Base-by-base conservation (phyloP, 441 rosid genomes). In the Syzygium malaccense region DNA sequence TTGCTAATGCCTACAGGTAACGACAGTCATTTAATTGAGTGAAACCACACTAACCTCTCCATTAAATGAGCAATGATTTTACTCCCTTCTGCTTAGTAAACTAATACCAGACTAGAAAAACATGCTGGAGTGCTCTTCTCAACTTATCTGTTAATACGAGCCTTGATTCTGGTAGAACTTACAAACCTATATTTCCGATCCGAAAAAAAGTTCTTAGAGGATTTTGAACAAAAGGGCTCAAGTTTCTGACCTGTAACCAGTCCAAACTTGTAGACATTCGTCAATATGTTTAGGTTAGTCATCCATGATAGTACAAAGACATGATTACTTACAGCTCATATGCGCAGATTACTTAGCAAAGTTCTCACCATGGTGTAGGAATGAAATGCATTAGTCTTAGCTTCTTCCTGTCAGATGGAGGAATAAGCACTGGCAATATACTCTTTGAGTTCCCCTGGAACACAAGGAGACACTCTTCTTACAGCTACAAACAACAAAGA, bases 311-410 rank as follows among this genome's bases (percentile, higher is more conserved):
- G 26, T 26, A 14, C 41, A 60, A 88, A 64, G 55, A 90, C 14
- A 30, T 15, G 51, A 54, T 93, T 56, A 75, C 98, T 94, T 94
- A 96, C 99, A 88, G 99, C 96, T 90, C 99, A 97, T 94, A 98
- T 95, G 58, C 99, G 97, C 56, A 97, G 98, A 90, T 96, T 96
- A 92, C 99, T 98, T 86, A 97, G 99, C 89, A 98, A 93, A 83
- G 99, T 97, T 92, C 99, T 93, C 89, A 96, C 95, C 48, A 99
- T 98, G 87, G 99, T 98, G 91, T 98, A 97, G 57, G 99, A 97
- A 91, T 98, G 99, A 85, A 99, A 98, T 60, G 97, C 90, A 87
- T 93, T 96, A 66, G 99, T 94, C 93, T 93, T 95, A 48, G 99
- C 98, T 93, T 98, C 99, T 93, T 98, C 99, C 92, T 96, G 99